Evolutionary conservation across 2,329 filamentous ascomycete species (phyloP).

Genomic region (Cyphellophora europaea): DNA sequence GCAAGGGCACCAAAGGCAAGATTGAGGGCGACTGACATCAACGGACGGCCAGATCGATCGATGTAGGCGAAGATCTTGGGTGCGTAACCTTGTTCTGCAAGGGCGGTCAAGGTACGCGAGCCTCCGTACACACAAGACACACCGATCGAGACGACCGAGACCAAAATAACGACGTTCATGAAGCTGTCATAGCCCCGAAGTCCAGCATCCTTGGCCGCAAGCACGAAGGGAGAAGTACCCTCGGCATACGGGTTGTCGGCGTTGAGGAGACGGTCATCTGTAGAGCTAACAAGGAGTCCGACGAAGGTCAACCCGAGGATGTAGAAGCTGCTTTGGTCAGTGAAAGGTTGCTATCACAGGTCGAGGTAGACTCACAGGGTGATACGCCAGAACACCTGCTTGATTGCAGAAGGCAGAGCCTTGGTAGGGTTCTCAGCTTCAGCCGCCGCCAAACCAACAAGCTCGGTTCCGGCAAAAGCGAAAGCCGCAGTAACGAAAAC

Average conservation of each 20-base stretch:
- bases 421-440: slow-evolving; percentile 43
- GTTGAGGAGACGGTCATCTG: slow-evolving; percentile 29
- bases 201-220: slow-evolving; percentile 52
- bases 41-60: slow-evolving; percentile 34
- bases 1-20: slow-evolving; percentile 31
- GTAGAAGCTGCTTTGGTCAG: slow-evolving; percentile 29
- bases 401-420: slow-evolving; percentile 37
- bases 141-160: slow-evolving; percentile 50
- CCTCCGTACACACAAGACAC: slow-evolving; percentile 49
- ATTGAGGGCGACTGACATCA: slow-evolving; percentile 28
- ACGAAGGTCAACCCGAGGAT: slow-evolving; percentile 36
- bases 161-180: slow-evolving; percentile 58
- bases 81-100: slow-evolving; percentile 36
- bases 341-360: not conserved
- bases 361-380: slow-evolving; percentile 19
- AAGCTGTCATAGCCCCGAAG: slow-evolving; percentile 53
- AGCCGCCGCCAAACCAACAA: slow-evolving; percentile 43
- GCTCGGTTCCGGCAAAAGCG: slow-evolving; percentile 46
- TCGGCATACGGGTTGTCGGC: slow-evolving; percentile 27
- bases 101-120: slow-evolving; percentile 47
- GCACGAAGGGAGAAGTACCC: slow-evolving; percentile 54
- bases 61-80: slow-evolving; percentile 35
- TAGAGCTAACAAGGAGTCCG: slow-evolving; percentile 33
- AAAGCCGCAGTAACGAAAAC: slow-evolving; percentile 50
- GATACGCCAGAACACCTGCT: slow-evolving; percentile 43